These are phyloP conservation scores for Pyricularia grisea DNA, from an alignment of 2,329 filamentous ascomycete species.

Conservation along the genomic window DNA sequence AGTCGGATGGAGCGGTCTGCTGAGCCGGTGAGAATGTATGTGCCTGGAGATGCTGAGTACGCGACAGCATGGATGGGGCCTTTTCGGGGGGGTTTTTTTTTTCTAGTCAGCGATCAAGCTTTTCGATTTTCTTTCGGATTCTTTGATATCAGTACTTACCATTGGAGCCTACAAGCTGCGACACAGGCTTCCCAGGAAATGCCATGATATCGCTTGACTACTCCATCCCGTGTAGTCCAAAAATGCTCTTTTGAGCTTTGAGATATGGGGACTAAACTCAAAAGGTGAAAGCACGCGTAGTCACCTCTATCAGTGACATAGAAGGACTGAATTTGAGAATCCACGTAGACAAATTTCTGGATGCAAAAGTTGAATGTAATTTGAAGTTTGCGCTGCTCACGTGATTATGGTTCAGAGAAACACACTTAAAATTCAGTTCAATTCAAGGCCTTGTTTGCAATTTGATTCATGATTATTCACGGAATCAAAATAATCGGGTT, in stretches of 20 bases:
- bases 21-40: constrained; percentile 76
- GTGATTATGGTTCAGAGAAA: background rate
- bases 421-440: no score
- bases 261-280: background rate
- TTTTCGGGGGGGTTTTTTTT: no score
- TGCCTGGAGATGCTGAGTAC: constrained; percentile 64
- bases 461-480: no score
- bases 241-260: background rate
- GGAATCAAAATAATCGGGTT: no score
- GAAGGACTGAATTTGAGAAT: background rate
- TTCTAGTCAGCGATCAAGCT: background rate
- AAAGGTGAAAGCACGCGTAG: background rate
- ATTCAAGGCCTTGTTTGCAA: no score
- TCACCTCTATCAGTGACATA: background rate
- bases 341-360: background rate
- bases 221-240: background rate
- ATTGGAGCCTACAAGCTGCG: constrained; percentile 49
- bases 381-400: background rate
- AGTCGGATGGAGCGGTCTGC: constrained; percentile 78
- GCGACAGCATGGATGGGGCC: constrained; percentile 63
- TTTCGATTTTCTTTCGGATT: no score
- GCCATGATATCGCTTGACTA: constrained; percentile 22
- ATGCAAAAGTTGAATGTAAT: no score
- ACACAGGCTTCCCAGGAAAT: constrained; percentile 38
- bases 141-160: constrained; percentile 27